phyloP scores from a whole-genome alignment of 495 filamentous ascomycete species.

The Neurospora sublineolata region DNA sequence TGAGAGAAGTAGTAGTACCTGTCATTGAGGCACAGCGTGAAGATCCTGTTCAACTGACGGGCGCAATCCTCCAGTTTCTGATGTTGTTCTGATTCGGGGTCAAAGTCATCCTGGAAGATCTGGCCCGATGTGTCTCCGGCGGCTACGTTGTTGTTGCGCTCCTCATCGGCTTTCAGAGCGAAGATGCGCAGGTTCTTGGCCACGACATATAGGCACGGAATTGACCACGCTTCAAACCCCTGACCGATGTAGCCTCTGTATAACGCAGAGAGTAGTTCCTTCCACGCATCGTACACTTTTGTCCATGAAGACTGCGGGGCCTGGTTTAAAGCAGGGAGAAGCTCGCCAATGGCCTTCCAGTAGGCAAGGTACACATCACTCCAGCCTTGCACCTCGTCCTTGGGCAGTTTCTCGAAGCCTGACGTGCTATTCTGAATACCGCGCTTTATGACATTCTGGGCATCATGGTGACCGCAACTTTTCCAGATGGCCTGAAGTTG shows the following conservation, averaged over 20 bases:
- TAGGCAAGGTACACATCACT: constrained; percentile 69
- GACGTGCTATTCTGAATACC: constrained; percentile 39
- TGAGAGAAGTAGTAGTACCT: constrained; percentile 44
- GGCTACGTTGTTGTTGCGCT: constrained; percentile 36
- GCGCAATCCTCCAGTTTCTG: constrained; percentile 82
- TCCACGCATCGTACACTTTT: constrained; percentile 75
- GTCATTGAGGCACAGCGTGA: constrained; percentile 76
- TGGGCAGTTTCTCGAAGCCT: constrained; percentile 35
- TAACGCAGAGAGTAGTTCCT: constrained; percentile 56
- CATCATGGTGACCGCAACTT: constrained; percentile 43
- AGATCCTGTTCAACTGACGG: constrained; percentile 76
- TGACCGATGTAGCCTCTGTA: constrained; percentile 62
- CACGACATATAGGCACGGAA: constrained; percentile 75
- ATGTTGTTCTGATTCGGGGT: constrained; percentile 58
- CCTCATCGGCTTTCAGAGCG: constrained; percentile 76
- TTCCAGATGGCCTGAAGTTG: constrained; percentile 53
- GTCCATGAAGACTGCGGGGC: constrained; percentile 48
- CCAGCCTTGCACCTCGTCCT: constrained; percentile 63
- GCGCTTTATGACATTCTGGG: constrained; percentile 47
- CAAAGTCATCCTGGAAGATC: constrained; percentile 65
- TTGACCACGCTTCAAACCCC: constrained; percentile 70
- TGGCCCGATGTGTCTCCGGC: constrained; percentile 31
- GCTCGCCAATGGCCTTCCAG: constrained; percentile 66
- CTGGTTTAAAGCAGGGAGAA: constrained; percentile 45
- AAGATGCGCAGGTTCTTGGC: constrained; percentile 77